phyloP scores from a whole-genome alignment of 192 early-diverging fungal species.

The Dissophora ornata region DNA sequence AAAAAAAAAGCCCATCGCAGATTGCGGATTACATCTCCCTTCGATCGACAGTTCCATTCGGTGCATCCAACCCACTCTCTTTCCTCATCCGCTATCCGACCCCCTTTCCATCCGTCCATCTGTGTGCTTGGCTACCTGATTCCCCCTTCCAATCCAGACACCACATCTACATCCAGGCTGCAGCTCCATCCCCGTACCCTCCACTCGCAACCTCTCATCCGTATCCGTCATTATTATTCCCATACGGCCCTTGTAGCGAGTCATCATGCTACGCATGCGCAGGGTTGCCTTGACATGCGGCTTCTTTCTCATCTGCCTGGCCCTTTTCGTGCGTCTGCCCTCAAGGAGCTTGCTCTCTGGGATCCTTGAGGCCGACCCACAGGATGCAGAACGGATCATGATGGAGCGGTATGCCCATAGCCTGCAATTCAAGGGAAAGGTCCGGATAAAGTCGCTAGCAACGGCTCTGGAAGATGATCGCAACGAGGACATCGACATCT shows the following conservation, averaged over 20 bases:
- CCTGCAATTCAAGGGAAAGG: constrained; percentile 52
- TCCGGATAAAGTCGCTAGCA: constrained; percentile 53
- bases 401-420: constrained; percentile 56
- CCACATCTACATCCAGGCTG: too few relatives aligned
- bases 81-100: background rate
- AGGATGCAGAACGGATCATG: constrained; percentile 55
- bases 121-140: too few relatives aligned
- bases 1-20: too few relatives aligned
- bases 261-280: constrained; percentile 53
- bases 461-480: constrained; percentile 39
- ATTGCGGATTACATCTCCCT: too few relatives aligned
- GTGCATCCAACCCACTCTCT: too few relatives aligned
- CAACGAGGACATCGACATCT: constrained; percentile 26
- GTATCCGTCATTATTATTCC: too few relatives aligned
- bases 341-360: constrained; percentile 40
- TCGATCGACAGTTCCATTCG: too few relatives aligned
- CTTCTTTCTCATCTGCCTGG: constrained; percentile 49
- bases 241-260: background rate
- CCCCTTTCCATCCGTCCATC: background rate
- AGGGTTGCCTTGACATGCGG: constrained; percentile 50
- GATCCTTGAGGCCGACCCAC: constrained; percentile 44
- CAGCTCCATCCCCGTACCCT: too few relatives aligned
- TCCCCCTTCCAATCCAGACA: background rate
- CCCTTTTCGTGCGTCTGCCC: constrained; percentile 38
- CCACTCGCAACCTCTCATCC: too few relatives aligned